Conservation (phyloP, 352 stramenopile species). For the Pythium vanterpoolii region DNA sequence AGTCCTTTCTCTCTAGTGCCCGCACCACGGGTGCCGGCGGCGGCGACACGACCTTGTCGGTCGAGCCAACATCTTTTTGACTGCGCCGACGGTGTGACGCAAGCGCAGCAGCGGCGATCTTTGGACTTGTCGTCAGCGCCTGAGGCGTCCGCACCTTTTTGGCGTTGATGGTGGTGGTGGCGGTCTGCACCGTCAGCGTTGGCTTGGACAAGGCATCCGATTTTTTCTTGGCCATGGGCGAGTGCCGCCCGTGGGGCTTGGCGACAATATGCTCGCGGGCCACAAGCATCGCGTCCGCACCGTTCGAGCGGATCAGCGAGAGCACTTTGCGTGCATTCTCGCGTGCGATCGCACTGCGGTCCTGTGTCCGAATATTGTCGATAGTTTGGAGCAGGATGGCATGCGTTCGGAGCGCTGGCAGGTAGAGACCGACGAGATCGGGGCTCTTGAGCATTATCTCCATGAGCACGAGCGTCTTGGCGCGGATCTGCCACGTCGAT, state of each 20-base stretch:
- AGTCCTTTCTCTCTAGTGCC: slow-evolving; percentile 17
- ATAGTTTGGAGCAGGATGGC: slow-evolving; percentile 27
- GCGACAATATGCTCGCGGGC: slow-evolving; percentile 23
- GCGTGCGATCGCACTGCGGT: slow-evolving; percentile 41
- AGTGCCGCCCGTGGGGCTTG: slow-evolving; percentile 31
- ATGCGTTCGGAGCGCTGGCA: slow-evolving; percentile 30
- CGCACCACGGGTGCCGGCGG: neutral
- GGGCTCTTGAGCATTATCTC: slow-evolving; percentile 50
- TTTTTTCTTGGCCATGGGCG: slow-evolving; percentile 15
- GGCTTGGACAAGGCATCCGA: neutral
- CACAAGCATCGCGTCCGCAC: slow-evolving; percentile 34
- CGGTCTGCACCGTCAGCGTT: slow-evolving; percentile 8
- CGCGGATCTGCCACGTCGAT: slow-evolving; percentile 49
- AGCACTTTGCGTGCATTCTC: slow-evolving; percentile 52
- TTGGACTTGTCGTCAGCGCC: slow-evolving; percentile 8
- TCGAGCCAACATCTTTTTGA: slow-evolving; percentile 11
- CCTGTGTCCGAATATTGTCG: slow-evolving; percentile 30
- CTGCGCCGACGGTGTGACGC: slow-evolving; percentile 24
- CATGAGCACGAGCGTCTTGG: slow-evolving; percentile 53
- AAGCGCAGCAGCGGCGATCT: slow-evolving; percentile 22
- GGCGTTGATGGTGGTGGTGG: neutral
- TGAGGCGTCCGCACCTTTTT: neutral
- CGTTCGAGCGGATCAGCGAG: slow-evolving; percentile 55
- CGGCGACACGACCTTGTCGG: neutral
- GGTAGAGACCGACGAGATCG: slow-evolving; percentile 29